Conservation (phyloP, 441 rosid species). For the Syzygium syzygioides region DNA sequence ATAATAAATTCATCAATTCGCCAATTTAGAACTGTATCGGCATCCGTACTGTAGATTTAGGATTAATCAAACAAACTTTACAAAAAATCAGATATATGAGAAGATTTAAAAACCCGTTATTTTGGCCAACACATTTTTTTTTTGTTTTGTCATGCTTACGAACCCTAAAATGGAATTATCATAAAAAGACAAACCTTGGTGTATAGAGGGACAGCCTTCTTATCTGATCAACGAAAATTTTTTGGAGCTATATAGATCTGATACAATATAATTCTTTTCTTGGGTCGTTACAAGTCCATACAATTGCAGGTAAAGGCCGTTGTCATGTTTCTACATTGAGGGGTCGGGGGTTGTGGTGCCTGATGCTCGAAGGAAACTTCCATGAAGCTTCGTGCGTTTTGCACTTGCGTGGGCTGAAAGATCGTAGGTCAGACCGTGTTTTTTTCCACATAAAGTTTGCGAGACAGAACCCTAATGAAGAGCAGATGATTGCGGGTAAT, state of each 20-base stretch:
- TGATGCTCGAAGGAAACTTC: neutral
- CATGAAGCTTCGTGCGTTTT: neutral
- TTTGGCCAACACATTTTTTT: neutral
- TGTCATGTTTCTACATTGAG: neutral
- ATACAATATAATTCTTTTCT: neutral
- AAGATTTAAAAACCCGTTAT: neutral
- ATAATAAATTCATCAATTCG: neutral
- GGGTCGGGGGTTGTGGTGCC: neutral
- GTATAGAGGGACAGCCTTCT: neutral
- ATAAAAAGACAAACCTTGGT: neutral
- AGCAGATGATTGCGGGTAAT: neutral
- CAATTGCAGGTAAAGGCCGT: neutral
- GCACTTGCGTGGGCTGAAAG: neutral
- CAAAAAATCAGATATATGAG: neutral
- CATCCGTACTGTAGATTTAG: neutral
- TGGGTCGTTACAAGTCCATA: neutral
- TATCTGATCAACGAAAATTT: neutral
- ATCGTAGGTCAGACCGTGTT: too few species aligned
- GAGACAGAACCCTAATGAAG: too few species aligned
- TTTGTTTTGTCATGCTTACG: neutral
- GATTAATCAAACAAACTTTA: neutral
- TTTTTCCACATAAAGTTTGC: too few species aligned
- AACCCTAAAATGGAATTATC: neutral
- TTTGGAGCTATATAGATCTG: neutral
- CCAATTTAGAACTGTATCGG: accelerated